phyloP scores from a whole-genome alignment of 169 alveolate species.

The Plasmodium chabaudi region DNA sequence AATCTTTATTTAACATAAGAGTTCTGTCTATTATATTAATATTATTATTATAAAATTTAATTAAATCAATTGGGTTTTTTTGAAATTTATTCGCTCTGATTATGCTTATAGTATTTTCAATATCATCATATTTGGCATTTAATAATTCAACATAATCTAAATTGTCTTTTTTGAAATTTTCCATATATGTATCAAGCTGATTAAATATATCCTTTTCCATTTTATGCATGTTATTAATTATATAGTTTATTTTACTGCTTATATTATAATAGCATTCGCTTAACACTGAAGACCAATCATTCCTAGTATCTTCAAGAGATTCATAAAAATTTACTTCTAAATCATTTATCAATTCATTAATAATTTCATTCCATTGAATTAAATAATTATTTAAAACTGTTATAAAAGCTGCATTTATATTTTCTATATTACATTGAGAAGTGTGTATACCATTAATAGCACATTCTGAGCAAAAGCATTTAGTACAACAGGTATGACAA shows the following conservation, averaged over 20 bases:
- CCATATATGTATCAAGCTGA: slow-evolving; percentile 42
- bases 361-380: slow-evolving; percentile 83
- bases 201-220: slow-evolving; percentile 69
- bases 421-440: slow-evolving; percentile 80
- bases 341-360: slow-evolving; percentile 77
- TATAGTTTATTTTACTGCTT: slow-evolving; percentile 41
- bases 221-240: slow-evolving; percentile 37
- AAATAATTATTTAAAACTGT: slow-evolving; percentile 78
- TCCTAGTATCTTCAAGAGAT: slow-evolving; percentile 79
- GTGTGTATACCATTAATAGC: slow-evolving; percentile 81
- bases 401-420: slow-evolving; percentile 82
- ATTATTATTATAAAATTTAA: slow-evolving; percentile 58
- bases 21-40: slow-evolving; percentile 36
- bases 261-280: slow-evolving; percentile 60
- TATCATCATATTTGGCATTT: slow-evolving; percentile 43
- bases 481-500: slow-evolving; percentile 81
- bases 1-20: slow-evolving; percentile 44
- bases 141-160: slow-evolving; percentile 41
- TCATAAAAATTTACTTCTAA: slow-evolving; percentile 80
- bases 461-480: slow-evolving; percentile 86
- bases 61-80: slow-evolving; percentile 52
- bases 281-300: slow-evolving; percentile 80
- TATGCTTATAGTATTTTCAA: slow-evolving; percentile 50
- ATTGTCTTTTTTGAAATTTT: slow-evolving; percentile 63
- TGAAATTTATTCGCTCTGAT: slow-evolving; percentile 60